Evolutionary conservation across 768 basidiomycete species (phyloP).

Genomic region (Suillus placidus): DNA sequence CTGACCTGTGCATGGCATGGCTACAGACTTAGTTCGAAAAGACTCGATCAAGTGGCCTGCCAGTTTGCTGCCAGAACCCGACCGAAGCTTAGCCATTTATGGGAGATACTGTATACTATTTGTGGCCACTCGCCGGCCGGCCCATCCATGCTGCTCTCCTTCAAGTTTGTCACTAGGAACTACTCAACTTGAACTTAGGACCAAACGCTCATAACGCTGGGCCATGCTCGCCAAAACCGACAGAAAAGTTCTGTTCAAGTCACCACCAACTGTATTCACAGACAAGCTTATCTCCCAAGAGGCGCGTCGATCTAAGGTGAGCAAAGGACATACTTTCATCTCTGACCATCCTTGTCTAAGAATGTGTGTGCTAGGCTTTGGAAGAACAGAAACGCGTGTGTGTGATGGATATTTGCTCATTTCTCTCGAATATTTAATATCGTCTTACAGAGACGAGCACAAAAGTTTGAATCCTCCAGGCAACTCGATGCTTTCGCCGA

Average conservation of each 20-base stretch:
- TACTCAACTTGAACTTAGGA: neutral
- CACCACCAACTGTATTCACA: conserved; percentile 46
- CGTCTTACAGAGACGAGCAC: conserved; percentile 60
- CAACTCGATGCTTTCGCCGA: conserved; percentile 57
- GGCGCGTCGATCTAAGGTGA: conserved; percentile 55
- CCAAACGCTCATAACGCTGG: neutral
- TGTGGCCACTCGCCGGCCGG: neutral
- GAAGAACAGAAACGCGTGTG: conserved; percentile 80
- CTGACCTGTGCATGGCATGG: neutral
- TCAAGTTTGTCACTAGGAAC: neutral
- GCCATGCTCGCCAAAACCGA: conserved; percentile 26
- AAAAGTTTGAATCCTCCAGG: conserved; percentile 63
- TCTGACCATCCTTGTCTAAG: conserved; percentile 20
- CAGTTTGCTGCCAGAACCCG: no score
- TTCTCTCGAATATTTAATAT: conserved; percentile 11
- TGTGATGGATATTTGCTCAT: conserved; percentile 13
- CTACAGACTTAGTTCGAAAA: neutral
- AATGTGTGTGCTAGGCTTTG: conserved; percentile 53
- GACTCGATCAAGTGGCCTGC: neutral
- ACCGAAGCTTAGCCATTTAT: neutral
- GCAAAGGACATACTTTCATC: conserved; percentile 3
- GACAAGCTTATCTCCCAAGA: conserved; percentile 61
- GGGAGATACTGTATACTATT: neutral
- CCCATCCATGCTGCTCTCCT: no score
- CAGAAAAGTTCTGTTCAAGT: conserved; percentile 41